Evolutionary conservation across 371 early-diverging fungal species (phyloP).

Genomic region (Thermomucor indicae-seudaticae): DNA sequence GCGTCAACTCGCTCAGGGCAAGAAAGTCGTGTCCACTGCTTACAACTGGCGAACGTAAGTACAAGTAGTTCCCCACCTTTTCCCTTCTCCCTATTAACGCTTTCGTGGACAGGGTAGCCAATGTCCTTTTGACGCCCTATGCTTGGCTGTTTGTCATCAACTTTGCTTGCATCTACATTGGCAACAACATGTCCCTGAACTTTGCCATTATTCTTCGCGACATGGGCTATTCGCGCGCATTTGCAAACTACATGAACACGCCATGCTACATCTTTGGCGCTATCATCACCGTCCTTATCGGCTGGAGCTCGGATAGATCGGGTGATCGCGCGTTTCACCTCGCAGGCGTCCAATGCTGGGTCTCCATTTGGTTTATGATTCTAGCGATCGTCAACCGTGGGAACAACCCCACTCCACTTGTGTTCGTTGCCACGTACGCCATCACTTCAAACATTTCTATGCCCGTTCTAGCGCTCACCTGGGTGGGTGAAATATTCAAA

Average conservation of each 20-base stretch:
- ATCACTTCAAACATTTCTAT: not conserved
- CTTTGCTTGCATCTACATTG: slow-evolving; percentile 38
- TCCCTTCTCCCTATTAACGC: not conserved
- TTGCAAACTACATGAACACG: slow-evolving; percentile 40
- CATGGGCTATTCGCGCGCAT: slow-evolving; percentile 27
- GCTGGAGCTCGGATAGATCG: slow-evolving; percentile 9
- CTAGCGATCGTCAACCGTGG: slow-evolving; percentile 11
- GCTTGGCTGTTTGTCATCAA: slow-evolving; percentile 23
- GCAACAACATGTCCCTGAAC: slow-evolving; percentile 31
- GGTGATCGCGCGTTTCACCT: slow-evolving; percentile 10
- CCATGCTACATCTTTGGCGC: slow-evolving; percentile 36
- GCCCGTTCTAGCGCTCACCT: not conserved
- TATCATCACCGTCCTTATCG: slow-evolving; percentile 5
- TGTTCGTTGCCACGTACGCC: slow-evolving; percentile 9
- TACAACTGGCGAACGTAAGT: slow-evolving; percentile 8
- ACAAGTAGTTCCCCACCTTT: not conserved
- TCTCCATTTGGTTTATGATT: slow-evolving; percentile 13
- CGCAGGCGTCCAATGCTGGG: slow-evolving; percentile 7
- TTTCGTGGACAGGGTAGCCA: slow-evolving; percentile 10
- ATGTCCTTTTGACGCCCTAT: slow-evolving; percentile 35
- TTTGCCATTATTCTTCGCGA: slow-evolving; percentile 34
- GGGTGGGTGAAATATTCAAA: slow-evolving; percentile 17
- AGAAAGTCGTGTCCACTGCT: slow-evolving; percentile 3
- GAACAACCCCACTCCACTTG: slow-evolving; percentile 6
- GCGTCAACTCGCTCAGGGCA: slow-evolving; percentile 43